These are phyloP conservation scores for Nothophytophthora sp. DNA, from an alignment of 352 stramenopile genomes.

Conservation along the genomic window DNA sequence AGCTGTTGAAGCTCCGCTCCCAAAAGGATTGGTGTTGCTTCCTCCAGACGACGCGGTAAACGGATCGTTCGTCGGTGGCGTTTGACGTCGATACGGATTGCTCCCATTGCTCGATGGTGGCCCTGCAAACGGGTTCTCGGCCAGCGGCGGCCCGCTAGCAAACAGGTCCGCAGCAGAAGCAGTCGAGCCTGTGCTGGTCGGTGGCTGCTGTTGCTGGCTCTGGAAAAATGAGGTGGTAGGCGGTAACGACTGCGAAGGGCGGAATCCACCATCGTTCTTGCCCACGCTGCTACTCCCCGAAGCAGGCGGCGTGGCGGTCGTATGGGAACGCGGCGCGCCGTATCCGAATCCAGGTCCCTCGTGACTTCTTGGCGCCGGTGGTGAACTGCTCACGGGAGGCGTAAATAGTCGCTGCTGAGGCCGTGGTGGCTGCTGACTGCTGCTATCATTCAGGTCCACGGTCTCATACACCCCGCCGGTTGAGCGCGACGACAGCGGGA, in stretches of 20 bases:
- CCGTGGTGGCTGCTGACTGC: slow-evolving; percentile 14
- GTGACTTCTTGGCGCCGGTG: slow-evolving; percentile 6
- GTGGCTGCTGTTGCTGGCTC: slow-evolving; percentile 17
- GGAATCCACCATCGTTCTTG: no score
- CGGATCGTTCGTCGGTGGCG: slow-evolving; percentile 1
- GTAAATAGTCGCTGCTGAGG: slow-evolving; percentile 7
- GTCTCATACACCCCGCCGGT: slow-evolving; percentile 42
- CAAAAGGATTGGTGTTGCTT: slow-evolving; percentile 4
- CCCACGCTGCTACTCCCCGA: neutral
- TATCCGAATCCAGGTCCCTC: neutral
- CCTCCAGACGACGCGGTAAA: slow-evolving; percentile 1
- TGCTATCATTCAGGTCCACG: slow-evolving; percentile 43
- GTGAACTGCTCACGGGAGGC: neutral
- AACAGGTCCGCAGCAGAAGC: slow-evolving; percentile 26
- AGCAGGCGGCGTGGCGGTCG: slow-evolving; percentile 4
- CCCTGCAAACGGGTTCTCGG: slow-evolving; percentile 11
- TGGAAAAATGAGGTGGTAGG: slow-evolving; percentile 5
- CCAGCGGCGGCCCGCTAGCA: slow-evolving; percentile 15
- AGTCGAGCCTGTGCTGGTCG: slow-evolving; percentile 11
- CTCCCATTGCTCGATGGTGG: slow-evolving; percentile 5
- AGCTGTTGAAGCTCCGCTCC: neutral
- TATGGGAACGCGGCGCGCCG: no score
- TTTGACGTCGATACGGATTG: slow-evolving; percentile 21
- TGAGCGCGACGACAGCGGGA: slow-evolving; percentile 32
- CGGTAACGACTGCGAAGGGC: neutral